Conservation (phyloP, 108 stramenopile species). For the Nitzschia sp. region DNA sequence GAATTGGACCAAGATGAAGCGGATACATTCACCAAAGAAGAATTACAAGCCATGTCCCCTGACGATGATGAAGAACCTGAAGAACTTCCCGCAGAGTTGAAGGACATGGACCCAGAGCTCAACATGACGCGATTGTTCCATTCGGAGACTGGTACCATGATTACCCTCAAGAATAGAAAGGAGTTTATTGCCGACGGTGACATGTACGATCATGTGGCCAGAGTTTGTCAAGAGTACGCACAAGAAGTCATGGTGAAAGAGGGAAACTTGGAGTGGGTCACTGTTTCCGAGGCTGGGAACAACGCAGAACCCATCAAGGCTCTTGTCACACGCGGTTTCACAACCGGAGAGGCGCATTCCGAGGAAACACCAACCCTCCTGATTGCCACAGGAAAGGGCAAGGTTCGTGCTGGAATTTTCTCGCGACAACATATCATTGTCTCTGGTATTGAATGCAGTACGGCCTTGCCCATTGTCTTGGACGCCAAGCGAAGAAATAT, state of each 20-base stretch:
- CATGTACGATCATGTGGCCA: slow-evolving; percentile 68
- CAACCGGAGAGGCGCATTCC: slow-evolving; percentile 12
- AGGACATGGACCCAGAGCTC: neutral
- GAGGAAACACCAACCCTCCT: slow-evolving; percentile 48
- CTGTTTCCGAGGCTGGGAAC: slow-evolving; percentile 38
- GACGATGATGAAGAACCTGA: neutral
- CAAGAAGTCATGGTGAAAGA: slow-evolving; percentile 64
- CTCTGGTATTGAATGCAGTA: slow-evolving; percentile 67
- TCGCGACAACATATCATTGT: slow-evolving; percentile 62
- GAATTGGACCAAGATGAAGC: slow-evolving; percentile 3
- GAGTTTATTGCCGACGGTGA: slow-evolving; percentile 67
- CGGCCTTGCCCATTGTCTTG: slow-evolving; percentile 59
- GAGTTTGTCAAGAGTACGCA: slow-evolving; percentile 66
- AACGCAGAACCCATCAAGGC: slow-evolving; percentile 51
- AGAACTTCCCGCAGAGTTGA: neutral
- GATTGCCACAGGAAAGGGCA: slow-evolving; percentile 73
- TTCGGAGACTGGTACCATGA: slow-evolving; percentile 46
- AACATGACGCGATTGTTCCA: slow-evolving; percentile 64
- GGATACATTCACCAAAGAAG: slow-evolving; percentile 9
- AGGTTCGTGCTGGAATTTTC: slow-evolving; percentile 75
- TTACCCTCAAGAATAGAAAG: slow-evolving; percentile 60
- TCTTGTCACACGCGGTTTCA: slow-evolving; percentile 43
- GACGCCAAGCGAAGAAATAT: slow-evolving; percentile 62
- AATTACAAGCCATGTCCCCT: neutral
- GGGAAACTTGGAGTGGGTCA: slow-evolving; percentile 63